Base-by-base conservation (phyloP, 768 basidiomycete genomes). In the Lactarius psammicola region DNA sequence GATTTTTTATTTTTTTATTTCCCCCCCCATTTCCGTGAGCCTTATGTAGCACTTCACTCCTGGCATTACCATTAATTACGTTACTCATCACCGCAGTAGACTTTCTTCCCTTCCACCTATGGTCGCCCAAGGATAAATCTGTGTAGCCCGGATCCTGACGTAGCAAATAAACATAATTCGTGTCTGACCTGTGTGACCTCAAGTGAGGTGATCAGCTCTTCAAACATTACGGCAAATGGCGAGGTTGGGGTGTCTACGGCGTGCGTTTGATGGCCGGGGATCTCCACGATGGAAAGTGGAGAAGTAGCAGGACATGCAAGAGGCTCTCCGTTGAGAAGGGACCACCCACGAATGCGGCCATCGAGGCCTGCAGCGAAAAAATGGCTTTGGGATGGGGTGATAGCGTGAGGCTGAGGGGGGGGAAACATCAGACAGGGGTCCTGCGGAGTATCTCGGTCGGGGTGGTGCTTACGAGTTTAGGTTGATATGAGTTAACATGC, bases 341-440 rank as follows among this genome's bases (percentile, higher is more conserved):
- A 88, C 90, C 90, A 92, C 3, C 81, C 82, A 28, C 88, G 84
- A 64, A 92, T 81, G 36, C 79, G 80, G 51, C 76, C 68, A 74
- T 93, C 90, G 67, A 85, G 81, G 11, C 89, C 89, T 0, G 87
- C 87, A 10, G 87, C 86, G 65, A 89, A 89, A 20, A 93, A 71
- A 58, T 87, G 82, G 33, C 83, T 78, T 56, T 87, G 79, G 9
- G 74, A 66, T 0, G 85, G 82, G 68, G 90, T 88, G 20, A 84
- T 71, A 1, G 82, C 77, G 7, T 90, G 78, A 6, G 89, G 89
- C 90, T 92, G 13, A 70, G 55, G 56, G 17, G n/a, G 10, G 31
- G 3, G 17, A 38, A 44, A 8, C 8, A 38, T 40, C 33, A 55
- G 28, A 54, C 46, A 49, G 33, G 36, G 28, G n/a, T 23, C 7